Conservation (phyloP, 345 rosid genomes). For the Camelina laxa region DNA sequence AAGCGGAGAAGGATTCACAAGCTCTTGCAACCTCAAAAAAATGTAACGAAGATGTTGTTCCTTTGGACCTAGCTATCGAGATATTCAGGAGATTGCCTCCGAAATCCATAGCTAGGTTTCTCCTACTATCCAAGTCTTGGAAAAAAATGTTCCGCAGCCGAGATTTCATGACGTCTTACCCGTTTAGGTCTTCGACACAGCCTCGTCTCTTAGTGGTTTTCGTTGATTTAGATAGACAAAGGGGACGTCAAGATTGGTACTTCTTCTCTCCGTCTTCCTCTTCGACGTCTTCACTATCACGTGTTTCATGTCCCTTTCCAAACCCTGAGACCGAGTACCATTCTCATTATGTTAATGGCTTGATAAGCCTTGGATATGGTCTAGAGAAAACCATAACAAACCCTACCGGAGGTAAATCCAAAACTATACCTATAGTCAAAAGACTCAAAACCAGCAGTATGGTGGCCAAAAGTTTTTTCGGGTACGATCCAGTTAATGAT, state of each 20-base stretch:
- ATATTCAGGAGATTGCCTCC: neutral
- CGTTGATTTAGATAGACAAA: neutral
- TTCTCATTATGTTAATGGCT: neutral
- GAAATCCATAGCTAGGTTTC: conserved; percentile 4
- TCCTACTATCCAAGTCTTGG: conserved; percentile 17
- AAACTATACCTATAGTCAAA: neutral
- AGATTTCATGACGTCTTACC: neutral
- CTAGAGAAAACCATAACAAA: neutral
- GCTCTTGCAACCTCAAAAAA: too few relatives aligned
- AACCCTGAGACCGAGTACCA: neutral
- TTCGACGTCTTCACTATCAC: conserved; percentile 1
- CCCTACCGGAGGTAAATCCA: neutral
- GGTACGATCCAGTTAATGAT: neutral
- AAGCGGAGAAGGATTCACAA: too few relatives aligned
- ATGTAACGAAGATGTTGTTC: neutral
- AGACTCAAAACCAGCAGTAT: neutral
- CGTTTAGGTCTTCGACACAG: neutral
- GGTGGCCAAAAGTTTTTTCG: neutral
- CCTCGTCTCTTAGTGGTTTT: conserved; percentile 1
- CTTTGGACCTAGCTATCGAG: neutral
- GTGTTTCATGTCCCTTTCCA: neutral
- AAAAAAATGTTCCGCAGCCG: neutral
- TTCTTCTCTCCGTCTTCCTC: conserved; percentile 11
- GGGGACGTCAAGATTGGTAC: neutral
- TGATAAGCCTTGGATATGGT: neutral